Percentiles rank a stretch among this genome's conserved stretches.
Conservation (phyloP, 2,329 filamentous ascomycete species). For the Ascochyta rabiei region DNA sequence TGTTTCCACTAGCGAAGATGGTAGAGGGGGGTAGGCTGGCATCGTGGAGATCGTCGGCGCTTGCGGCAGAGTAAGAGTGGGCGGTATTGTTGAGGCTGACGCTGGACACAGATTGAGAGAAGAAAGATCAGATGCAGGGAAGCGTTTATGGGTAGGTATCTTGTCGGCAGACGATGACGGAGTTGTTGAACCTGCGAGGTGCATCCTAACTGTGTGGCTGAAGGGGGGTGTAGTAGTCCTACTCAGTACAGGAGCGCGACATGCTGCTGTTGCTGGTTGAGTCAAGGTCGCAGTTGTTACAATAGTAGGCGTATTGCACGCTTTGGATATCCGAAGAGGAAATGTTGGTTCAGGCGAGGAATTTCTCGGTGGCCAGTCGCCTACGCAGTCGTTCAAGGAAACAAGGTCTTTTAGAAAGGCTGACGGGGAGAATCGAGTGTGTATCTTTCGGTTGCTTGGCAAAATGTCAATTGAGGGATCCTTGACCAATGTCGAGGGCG, state of each 20-base stretch:
- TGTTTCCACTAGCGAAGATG: background rate
- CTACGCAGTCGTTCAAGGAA: background rate
- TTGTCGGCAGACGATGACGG: slow-evolving; percentile 4
- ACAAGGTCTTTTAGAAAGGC: slow-evolving; percentile 21
- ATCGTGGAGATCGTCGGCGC: background rate
- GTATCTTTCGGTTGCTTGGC: background rate
- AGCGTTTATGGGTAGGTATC: background rate
- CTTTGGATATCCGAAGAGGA: background rate
- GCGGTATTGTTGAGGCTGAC: background rate
- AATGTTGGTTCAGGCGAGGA: background rate
- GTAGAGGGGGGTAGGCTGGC: background rate
- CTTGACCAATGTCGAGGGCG: background rate
- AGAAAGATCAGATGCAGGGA: background rate
- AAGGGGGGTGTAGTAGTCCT: background rate
- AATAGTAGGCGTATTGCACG: background rate
- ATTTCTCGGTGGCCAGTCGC: background rate
- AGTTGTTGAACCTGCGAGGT: background rate
- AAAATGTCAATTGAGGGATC: background rate
- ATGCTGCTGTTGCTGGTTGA: slow-evolving; percentile 17
- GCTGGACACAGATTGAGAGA: background rate
- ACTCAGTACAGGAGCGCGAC: slow-evolving; percentile 5
- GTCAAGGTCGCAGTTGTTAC: slow-evolving; percentile 6
- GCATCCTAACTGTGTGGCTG: background rate
- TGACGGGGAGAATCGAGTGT: slow-evolving; percentile 20
- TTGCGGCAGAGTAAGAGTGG: background rate